Evolutionary conservation across 1,284 basidiomycete species (phyloP), one percentile per base, ranked within the genome.

Genomic region (Malassezia sympodialis): DNA sequence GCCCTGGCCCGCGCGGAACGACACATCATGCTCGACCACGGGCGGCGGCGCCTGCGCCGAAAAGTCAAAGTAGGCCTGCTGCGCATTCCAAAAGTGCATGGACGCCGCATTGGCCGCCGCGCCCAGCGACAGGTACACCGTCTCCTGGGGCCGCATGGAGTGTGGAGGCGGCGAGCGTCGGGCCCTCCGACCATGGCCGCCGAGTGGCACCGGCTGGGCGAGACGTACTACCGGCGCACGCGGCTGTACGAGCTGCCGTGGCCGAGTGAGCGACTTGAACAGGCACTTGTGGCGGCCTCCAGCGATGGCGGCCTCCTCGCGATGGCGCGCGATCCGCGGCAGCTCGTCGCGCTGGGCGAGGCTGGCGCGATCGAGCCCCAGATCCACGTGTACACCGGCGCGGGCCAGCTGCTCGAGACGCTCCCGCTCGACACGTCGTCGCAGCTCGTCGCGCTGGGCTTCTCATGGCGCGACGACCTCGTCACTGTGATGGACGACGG

Each of bases 401-500:
- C 79, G 0, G 80, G 77, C 7, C 63, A 62, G 24, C 67, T 78
- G 24, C 61, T 78, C 37, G 75, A 77, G 57, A 76, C 71, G 44
- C 66, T 79, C 24, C 68, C 70, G 85, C 91, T 88, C 88, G 87
- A 90, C 58, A 84, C 87, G 4, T 60, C 63, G 8, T 68, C 82
- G 80, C 49, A 80, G 67, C 85, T 90, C 51, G 77, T 90, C 49
- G 81, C 82, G 24, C 84, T 90, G 64, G 88, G 88, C 26, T 90
- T 88, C 84, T 87, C 87, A 0, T 61, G 76, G 14, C 83, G 86
- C 63, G 88, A 93, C 66, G 81, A 83, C 48, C 80, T 96, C 31
- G 83, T 86, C 0, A 82, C 93, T 6, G 77, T 98, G 27, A 89
- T 90, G 63, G 90, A 94, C 74, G 90, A 96, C 66, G 93, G 93